Evolutionary conservation across 805 yeast genomes (phyloP).

Genomic region (Candida sanyiensis): DNA sequence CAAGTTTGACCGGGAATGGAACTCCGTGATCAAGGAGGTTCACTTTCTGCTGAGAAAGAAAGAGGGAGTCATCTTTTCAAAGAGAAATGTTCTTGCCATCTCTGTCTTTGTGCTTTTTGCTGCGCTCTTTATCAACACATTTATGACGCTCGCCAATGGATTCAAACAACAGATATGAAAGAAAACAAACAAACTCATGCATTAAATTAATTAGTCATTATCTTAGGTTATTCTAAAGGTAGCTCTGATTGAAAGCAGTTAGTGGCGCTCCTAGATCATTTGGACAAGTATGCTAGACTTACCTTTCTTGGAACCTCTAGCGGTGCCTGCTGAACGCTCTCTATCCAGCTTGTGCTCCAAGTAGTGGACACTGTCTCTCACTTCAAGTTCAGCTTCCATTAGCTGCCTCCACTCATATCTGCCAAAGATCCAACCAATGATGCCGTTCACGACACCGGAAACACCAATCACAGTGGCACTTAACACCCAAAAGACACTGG

Average conservation of each 20-base stretch:
- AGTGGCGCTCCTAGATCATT: not conserved
- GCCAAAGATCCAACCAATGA: slow-evolving; percentile 76
- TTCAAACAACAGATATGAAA: not conserved
- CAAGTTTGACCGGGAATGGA: slow-evolving; percentile 54
- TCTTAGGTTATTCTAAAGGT: not conserved
- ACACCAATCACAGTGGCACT: slow-evolving; percentile 49
- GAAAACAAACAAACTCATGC: not conserved
- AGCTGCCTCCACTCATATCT: slow-evolving; percentile 75
- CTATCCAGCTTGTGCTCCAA: not conserved
- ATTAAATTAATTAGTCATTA: not conserved
- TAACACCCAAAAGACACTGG: slow-evolving; percentile 59
- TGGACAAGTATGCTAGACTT: not conserved
- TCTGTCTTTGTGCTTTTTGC: not conserved
- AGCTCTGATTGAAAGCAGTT: not conserved
- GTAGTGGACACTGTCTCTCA: slow-evolving; percentile 30
- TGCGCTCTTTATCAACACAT: not conserved
- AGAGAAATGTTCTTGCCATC: slow-evolving; percentile 3
- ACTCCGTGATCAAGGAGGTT: slow-evolving; percentile 16
- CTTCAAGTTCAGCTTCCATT: slow-evolving; percentile 68
- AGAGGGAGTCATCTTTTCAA: not conserved
- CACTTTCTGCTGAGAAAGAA: not conserved
- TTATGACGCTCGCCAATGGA: not conserved
- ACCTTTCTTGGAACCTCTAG: not conserved
- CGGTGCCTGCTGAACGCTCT: not conserved
- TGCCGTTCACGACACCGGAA: slow-evolving; percentile 69